These are phyloP conservation scores for Neopestalotiopsis sp. DNA, from an alignment of 2,329 filamentous ascomycete species.

Conservation along the genomic window DNA sequence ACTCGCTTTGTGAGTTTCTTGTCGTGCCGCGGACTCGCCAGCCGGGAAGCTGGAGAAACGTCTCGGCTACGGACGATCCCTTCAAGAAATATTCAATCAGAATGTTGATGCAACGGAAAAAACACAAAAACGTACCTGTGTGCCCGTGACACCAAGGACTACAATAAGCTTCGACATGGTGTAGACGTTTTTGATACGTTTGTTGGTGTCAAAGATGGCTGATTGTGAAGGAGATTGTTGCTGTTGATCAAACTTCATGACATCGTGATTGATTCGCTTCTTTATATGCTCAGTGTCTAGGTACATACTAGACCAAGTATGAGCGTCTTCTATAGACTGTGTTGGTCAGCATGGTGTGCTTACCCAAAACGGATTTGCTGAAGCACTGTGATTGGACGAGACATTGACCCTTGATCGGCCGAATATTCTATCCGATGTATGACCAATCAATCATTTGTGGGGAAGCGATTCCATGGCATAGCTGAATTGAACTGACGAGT, in stretches of 20 bases:
- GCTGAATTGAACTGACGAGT: not conserved
- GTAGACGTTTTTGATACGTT: not conserved
- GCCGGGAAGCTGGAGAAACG: constrained; percentile 5
- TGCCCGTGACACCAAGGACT: constrained; percentile 3
- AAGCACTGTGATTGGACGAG: not conserved
- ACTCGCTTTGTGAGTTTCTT: not conserved
- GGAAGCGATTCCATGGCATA: not conserved
- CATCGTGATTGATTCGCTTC: too few relatives aligned
- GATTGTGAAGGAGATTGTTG: not conserved
- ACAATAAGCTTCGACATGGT: constrained; percentile 5
- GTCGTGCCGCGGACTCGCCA: constrained; percentile 16
- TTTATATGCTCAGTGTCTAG: not conserved
- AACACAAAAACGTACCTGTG: not conserved
- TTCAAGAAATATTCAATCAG: not conserved
- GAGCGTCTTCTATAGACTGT: not conserved
- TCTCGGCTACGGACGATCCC: constrained; percentile 16
- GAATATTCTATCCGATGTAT: not conserved
- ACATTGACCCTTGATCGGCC: not conserved
- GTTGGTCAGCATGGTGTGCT: not conserved
- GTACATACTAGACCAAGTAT: not conserved
- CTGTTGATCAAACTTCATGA: not conserved
- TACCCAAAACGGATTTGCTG: not conserved
- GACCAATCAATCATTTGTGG: not conserved
- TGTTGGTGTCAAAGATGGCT: not conserved
- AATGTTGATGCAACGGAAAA: not conserved